These are phyloP conservation scores for Colletotrichum neosansevieriae DNA, from an alignment of 2,329 filamentous ascomycete genomes.

Conservation along the genomic window DNA sequence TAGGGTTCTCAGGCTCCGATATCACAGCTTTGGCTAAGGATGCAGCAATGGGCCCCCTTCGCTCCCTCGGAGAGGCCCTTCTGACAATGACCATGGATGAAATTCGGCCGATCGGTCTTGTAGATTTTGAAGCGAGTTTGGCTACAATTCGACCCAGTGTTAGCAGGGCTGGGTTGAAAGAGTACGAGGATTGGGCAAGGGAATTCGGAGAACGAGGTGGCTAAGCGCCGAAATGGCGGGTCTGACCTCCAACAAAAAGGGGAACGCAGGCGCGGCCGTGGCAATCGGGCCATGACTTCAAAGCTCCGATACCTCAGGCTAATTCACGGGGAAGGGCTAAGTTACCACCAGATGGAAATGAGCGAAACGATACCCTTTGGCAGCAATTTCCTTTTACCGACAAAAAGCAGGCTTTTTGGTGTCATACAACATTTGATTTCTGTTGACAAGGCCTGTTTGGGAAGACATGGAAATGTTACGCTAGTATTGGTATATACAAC, in stretches of 20 bases:
- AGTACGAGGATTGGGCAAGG: constrained; percentile 94
- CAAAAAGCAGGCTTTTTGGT: not conserved
- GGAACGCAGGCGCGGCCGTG: too few relatives aligned
- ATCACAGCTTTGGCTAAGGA: constrained; percentile 98
- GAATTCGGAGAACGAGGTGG: constrained; percentile 94
- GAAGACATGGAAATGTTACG: constrained; percentile 1
- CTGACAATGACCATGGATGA: constrained; percentile 94
- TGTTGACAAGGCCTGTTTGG: not conserved
- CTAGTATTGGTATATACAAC: constrained; percentile 12
- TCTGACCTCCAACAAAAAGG: too few relatives aligned
- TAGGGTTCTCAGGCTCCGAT: constrained; percentile 97
- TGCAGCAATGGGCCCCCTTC: constrained; percentile 94
- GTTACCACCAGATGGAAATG: too few relatives aligned
- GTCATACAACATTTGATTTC: not conserved
- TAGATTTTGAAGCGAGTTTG: constrained; percentile 88
- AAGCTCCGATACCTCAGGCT: too few relatives aligned
- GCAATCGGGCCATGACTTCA: too few relatives aligned
- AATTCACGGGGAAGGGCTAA: too few relatives aligned
- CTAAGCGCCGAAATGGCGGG: constrained; percentile 51
- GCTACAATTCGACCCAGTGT: constrained; percentile 90
- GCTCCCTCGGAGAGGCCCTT: constrained; percentile 89
- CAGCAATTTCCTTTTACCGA: too few relatives aligned
- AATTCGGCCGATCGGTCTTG: constrained; percentile 85
- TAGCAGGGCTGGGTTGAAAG: constrained; percentile 82
- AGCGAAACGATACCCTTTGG: too few relatives aligned